phyloP scores from a whole-genome alignment of 1,139 yeast genomes.

The Lodderomyces jiufengensis region DNA sequence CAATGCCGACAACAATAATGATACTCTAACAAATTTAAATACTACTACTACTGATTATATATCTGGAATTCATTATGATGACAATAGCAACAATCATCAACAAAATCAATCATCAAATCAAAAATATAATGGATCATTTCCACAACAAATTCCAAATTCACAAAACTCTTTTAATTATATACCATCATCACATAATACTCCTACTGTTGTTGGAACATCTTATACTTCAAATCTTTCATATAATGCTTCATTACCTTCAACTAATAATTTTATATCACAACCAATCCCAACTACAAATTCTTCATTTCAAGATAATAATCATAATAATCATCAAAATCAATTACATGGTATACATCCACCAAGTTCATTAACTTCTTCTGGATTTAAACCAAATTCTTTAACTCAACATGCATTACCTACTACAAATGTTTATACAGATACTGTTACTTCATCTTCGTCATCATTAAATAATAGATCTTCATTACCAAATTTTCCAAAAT shows the following conservation, averaged over 20 bases:
- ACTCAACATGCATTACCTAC: conserved; percentile 44
- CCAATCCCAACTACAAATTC: conserved; percentile 4
- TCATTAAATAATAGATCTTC: conserved; percentile 5
- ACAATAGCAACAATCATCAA: background rate
- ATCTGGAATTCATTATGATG: conserved; percentile 1
- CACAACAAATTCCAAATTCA: conserved; percentile 9
- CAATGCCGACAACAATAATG: conserved; percentile 1
- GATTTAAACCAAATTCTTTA: conserved; percentile 19
- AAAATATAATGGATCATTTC: conserved; percentile 4
- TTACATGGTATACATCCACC: background rate
- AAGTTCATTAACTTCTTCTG: conserved; percentile 4
- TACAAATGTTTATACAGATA: conserved; percentile 21
- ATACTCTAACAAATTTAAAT: background rate
- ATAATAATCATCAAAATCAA: background rate
- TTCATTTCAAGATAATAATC: background rate
- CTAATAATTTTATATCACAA: conserved; percentile 15
- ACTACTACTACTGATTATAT: too few species aligned
- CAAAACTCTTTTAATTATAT: conserved; percentile 34
- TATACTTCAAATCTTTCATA: conserved; percentile 43
- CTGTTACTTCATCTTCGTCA: conserved; percentile 8
- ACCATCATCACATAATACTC: conserved; percentile 52
- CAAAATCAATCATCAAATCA: background rate
- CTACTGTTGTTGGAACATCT: conserved; percentile 49
- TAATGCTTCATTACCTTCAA: conserved; percentile 25
- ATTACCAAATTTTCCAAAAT: conserved; percentile 7